A percentile compares a stretch with the other conserved stretches of the same genome.
These are phyloP conservation scores for Lecanoromycetidae sp. DNA, from an alignment of 2,329 filamentous ascomycete species.

Conservation along the genomic window DNA sequence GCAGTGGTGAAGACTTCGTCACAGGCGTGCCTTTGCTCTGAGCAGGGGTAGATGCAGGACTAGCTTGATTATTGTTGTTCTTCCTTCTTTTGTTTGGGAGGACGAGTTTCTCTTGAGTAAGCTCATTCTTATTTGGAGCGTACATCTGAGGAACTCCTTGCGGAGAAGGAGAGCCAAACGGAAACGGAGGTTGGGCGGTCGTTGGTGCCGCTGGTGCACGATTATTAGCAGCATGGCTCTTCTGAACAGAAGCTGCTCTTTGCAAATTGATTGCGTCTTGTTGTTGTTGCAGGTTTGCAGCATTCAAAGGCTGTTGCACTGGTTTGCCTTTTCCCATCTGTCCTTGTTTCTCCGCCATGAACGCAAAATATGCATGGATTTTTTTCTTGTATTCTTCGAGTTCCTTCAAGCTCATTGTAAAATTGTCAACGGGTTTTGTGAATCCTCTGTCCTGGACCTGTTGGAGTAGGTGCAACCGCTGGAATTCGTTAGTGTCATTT, in stretches of 20 bases:
- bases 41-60: conserved; percentile 18
- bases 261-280: conserved; percentile 28
- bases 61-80: conserved; percentile 35
- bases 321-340: conserved; percentile 26
- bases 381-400: conserved; percentile 27
- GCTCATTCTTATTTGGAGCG: conserved; percentile 35
- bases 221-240: conserved; percentile 17
- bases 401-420: conserved; percentile 32
- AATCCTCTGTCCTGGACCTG: conserved; percentile 34
- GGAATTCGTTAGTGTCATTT: conserved; percentile 11
- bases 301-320: conserved; percentile 33
- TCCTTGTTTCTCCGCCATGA: conserved; percentile 19
- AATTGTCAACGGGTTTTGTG: conserved; percentile 28
- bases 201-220: conserved; percentile 38
- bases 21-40: conserved; percentile 22
- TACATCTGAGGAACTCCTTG: conserved; percentile 39
- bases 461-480: conserved; percentile 30
- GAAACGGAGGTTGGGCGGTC: conserved; percentile 41
- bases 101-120: conserved; percentile 46
- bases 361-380: conserved; percentile 30
- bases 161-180: conserved; percentile 39
- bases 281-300: conserved; percentile 37
- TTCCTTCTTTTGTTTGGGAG: conserved; percentile 46
- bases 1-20: conserved; percentile 24
- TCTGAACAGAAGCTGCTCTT: conserved; percentile 15